These are phyloP conservation scores for Elsinoe arachidis DNA, from an alignment of 2,329 filamentous ascomycete genomes.

Conservation along the genomic window DNA sequence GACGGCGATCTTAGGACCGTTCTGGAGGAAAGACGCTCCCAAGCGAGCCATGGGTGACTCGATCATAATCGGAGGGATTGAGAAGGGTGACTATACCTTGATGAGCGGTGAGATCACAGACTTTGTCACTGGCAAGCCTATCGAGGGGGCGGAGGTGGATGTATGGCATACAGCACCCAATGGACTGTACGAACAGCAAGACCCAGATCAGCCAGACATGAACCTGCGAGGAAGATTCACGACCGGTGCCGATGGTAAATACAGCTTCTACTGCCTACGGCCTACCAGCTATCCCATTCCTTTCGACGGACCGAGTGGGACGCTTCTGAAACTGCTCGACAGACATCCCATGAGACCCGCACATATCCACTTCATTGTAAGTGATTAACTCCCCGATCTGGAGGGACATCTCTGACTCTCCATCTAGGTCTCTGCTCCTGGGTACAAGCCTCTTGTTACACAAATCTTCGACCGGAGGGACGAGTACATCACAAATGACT, in stretches of 20 bases:
- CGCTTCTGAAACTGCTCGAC: constrained; percentile 49
- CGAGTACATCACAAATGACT: constrained; percentile 52
- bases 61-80: constrained; percentile 47
- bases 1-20: constrained; percentile 74
- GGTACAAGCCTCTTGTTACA: constrained; percentile 62
- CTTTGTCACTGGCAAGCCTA: constrained; percentile 53
- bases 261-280: constrained; percentile 39
- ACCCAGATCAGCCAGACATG: constrained; percentile 57
- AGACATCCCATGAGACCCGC: constrained; percentile 54
- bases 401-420: background rate
- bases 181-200: constrained; percentile 60
- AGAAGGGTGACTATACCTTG: constrained; percentile 47
- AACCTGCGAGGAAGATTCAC: constrained; percentile 66
- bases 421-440: constrained; percentile 38
- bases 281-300: constrained; percentile 46
- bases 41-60: constrained; percentile 58
- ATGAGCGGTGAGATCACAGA: constrained; percentile 57
- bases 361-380: constrained; percentile 51
- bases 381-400: constrained; percentile 28
- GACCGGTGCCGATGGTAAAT: constrained; percentile 57
- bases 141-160: constrained; percentile 60
- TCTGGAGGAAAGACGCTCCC: constrained; percentile 69
- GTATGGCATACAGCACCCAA: constrained; percentile 76
- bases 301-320: constrained; percentile 50
- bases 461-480: constrained; percentile 66